Evolutionary conservation across 2,329 filamentous ascomycete species (phyloP), one percentile per base, ranked within the genome.

Genomic region (Penicillium sp.): DNA sequence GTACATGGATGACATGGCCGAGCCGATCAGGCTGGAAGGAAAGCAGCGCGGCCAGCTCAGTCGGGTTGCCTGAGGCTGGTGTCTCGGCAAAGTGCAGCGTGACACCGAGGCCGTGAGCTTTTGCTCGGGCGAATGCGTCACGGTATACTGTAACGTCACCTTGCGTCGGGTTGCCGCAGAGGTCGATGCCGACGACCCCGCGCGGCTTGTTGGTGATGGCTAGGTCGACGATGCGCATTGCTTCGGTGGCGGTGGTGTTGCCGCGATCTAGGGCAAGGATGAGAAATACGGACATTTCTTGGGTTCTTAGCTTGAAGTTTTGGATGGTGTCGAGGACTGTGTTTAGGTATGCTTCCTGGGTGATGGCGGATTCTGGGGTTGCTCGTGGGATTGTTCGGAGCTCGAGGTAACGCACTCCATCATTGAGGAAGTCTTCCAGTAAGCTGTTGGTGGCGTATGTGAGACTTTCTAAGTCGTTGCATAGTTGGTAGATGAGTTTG

Each of bases 41-140:
- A 38, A 95, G 74, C 46, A 93, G 69, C 1, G 77, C 80, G 10
- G 73, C 66, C 12, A 92, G 73, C 71, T 93, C 88, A 6, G 71
- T 66, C 2, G 77, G 72, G 2, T 77, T 77, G 0, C 78, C 78
- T 7, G 81, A 84, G 2, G 72, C 71, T 39, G 78, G 74, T 1
- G 80, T 77, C 69, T 93, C 89, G 2, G 85, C 89, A 64, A 93
- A 93, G 66, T 93, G 89, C 45, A 92, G 70, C 0, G 88, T 91
- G 24, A 89, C 69, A 1, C 77, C 77, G 13, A 93, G 66, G 0
- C 79, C 81, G 1, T 75, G 63, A 0, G 61, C 65, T 52, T 75
- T 78, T 4, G 86, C 86, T 47, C 74, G 71, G 1, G 66, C 59
- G 57, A 93, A 86, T 0, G 82, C 78, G 0, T 76, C 70, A 1